phyloP scores from a whole-genome alignment of 2,329 filamentous ascomycete genomes.

The Ophiostoma himal-ulmi region DNA sequence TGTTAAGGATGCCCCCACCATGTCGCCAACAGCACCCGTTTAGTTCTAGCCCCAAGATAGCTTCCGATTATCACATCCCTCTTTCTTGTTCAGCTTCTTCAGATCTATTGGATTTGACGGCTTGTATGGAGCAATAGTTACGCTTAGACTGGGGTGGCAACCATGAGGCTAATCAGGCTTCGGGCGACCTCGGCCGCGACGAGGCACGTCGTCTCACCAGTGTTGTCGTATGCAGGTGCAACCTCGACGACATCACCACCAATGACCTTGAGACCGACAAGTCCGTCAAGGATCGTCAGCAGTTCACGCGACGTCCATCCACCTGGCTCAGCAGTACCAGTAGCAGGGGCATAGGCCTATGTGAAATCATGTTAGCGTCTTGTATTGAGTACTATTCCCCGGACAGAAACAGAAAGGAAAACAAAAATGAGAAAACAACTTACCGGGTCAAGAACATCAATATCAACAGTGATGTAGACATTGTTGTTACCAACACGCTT shows the following conservation, averaged over 20 bases:
- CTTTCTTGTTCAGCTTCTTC: background rate
- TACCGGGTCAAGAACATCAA: slow-evolving; percentile 71
- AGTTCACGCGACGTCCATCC: slow-evolving; percentile 77
- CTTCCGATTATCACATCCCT: background rate
- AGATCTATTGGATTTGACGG: background rate
- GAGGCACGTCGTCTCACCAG: slow-evolving; percentile 57
- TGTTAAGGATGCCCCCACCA: background rate
- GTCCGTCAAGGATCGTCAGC: slow-evolving; percentile 64
- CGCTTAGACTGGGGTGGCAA: slow-evolving; percentile 11
- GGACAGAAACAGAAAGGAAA: background rate
- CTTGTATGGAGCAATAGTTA: background rate
- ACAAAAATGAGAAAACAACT: background rate
- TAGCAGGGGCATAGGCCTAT: slow-evolving; percentile 48
- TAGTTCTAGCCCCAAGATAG: background rate
- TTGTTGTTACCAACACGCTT: slow-evolving; percentile 45
- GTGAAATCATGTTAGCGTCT: background rate
- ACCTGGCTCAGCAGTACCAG: slow-evolving; percentile 66
- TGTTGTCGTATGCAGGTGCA: slow-evolving; percentile 69
- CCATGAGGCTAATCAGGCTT: slow-evolving; percentile 18
- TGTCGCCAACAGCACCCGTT: slow-evolving; percentile 4
- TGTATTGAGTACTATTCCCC: background rate
- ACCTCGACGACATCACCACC: slow-evolving; percentile 79
- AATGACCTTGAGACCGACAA: slow-evolving; percentile 65
- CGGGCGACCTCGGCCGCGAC: slow-evolving; percentile 18
- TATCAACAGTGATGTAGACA: slow-evolving; percentile 70